A percentile compares a stretch with the other conserved stretches of the same genome.
phyloP scores from a whole-genome alignment of 495 filamentous ascomycete genomes.

The Neurospora terricola region DNA sequence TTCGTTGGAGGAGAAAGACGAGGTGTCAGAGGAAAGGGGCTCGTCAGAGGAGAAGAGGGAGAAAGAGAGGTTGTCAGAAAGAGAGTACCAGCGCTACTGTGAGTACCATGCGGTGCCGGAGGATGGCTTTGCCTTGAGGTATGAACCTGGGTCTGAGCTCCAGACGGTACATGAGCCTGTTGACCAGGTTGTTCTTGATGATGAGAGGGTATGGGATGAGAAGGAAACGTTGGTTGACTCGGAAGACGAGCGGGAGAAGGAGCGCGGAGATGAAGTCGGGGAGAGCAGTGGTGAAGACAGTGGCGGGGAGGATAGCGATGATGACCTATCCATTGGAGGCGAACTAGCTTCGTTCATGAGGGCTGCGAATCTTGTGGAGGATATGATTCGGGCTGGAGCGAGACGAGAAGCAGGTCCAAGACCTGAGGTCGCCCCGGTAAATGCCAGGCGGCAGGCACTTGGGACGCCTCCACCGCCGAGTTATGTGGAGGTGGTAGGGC shows the following conservation, averaged over 20 bases:
- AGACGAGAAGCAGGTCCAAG: constrained; percentile 9
- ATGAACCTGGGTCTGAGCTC: neutral
- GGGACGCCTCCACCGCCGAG: neutral
- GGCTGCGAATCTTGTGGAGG: constrained; percentile 34
- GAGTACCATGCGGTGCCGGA: neutral
- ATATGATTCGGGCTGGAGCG: constrained; percentile 36
- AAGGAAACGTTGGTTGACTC: neutral
- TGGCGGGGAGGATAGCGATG: neutral
- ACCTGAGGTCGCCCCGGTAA: neutral
- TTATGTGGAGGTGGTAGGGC: neutral
- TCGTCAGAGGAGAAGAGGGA: neutral
- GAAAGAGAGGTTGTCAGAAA: neutral
- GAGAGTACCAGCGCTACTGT: neutral
- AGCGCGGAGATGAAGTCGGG: neutral
- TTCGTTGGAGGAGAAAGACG: neutral
- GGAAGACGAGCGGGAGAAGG: neutral
- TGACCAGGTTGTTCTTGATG: neutral
- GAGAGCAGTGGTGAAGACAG: neutral
- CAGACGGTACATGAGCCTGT: neutral
- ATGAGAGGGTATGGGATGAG: neutral
- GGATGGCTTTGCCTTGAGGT: neutral
- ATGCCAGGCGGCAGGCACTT: neutral
- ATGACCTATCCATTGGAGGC: neutral
- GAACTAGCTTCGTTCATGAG: constrained; percentile 41
- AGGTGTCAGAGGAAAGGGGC: neutral